Conservation (phyloP, 257 asterid genomes). For the Nicotiana undulata region DNA sequence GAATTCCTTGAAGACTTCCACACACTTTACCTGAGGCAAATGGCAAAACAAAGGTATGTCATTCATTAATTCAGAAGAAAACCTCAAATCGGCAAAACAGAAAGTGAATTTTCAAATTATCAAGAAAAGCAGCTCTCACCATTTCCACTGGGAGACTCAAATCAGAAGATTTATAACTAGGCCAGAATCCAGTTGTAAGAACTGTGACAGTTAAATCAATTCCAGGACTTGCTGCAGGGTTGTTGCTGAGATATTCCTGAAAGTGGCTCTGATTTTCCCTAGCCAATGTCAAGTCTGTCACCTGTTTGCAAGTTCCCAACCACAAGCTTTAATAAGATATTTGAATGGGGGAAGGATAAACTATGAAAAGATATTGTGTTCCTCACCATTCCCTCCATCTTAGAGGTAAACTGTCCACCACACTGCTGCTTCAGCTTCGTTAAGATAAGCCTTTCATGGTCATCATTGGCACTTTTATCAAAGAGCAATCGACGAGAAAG, state of each 20-base stretch:
- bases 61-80: neutral
- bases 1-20: conserved; percentile 45
- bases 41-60: neutral
- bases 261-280: conserved; percentile 37
- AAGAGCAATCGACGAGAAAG: conserved; percentile 48
- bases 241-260: conserved; percentile 28
- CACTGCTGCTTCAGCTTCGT: conserved; percentile 45
- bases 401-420: conserved; percentile 54
- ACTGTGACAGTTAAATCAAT: conserved; percentile 41
- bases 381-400: conserved; percentile 64
- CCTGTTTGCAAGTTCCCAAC: conserved; percentile 21
- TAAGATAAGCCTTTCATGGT: conserved; percentile 40
- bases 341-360: neutral
- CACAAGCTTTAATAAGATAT: neutral
- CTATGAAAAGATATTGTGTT: neutral
- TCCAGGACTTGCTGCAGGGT: conserved; percentile 27
- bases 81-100: neutral
- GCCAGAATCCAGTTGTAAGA: conserved; percentile 63
- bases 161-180: conserved; percentile 47
- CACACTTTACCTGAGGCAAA: conserved; percentile 42
- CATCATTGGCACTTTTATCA: conserved; percentile 41
- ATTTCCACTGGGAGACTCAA: conserved; percentile 48
- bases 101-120: neutral
- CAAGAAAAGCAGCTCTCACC: conserved; percentile 15
- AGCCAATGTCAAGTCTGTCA: conserved; percentile 46